These are phyloP conservation scores for Lactifluus pinguis DNA, from an alignment of 768 basidiomycete species.

Conservation along the genomic window DNA sequence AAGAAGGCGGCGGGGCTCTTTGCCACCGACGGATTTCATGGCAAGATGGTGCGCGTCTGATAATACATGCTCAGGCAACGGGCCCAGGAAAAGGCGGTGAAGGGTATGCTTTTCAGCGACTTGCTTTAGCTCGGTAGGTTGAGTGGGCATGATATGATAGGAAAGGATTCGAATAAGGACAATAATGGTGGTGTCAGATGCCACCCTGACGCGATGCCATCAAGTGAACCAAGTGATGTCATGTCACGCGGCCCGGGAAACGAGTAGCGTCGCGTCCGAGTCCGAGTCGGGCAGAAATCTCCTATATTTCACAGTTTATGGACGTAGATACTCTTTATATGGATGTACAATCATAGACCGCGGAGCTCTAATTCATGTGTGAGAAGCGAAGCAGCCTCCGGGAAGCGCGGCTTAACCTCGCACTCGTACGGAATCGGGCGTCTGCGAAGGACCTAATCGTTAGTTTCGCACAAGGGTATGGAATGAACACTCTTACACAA, in stretches of 20 bases:
- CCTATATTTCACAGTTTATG: background rate
- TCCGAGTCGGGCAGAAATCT: too few relatives aligned
- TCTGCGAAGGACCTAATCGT: background rate
- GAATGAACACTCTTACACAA: constrained; percentile 9
- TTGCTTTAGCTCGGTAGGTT: constrained; percentile 1
- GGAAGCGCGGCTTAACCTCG: constrained; percentile 13
- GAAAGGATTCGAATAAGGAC: too few relatives aligned
- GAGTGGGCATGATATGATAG: constrained; percentile 4
- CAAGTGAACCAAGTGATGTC: background rate
- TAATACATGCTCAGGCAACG: constrained; percentile 58
- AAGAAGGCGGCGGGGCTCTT: constrained; percentile 12
- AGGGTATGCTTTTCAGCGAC: constrained; percentile 27
- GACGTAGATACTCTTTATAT: background rate
- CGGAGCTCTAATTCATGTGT: constrained; percentile 9
- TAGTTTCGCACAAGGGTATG: background rate
- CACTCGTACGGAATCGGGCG: constrained; percentile 15
- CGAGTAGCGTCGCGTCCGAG: too few relatives aligned
- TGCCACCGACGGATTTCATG: constrained; percentile 11
- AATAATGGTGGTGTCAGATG: background rate
- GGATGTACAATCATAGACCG: background rate
- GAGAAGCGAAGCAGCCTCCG: constrained; percentile 6
- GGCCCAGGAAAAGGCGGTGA: constrained; percentile 63
- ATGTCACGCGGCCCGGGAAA: background rate
- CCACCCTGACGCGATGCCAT: background rate
- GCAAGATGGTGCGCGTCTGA: constrained; percentile 20